Percentiles rank a stretch among this genome's conserved stretches.
phyloP scores from a whole-genome alignment of 2,329 filamentous ascomycete genomes.

The Fusarium chuoi region DNA sequence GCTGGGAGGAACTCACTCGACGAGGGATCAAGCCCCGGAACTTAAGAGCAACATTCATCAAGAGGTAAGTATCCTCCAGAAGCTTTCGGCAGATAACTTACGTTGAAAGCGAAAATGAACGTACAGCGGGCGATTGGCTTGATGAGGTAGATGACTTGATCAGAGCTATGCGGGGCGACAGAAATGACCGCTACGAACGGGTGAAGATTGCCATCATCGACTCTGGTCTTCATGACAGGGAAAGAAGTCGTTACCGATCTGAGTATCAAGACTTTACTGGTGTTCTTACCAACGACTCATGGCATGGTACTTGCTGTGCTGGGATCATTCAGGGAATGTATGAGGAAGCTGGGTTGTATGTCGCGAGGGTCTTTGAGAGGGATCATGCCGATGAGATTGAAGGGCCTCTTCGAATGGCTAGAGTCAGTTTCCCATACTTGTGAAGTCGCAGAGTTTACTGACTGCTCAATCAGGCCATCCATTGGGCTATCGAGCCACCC shows the following conservation, averaged over 20 bases:
- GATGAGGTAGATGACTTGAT: neutral
- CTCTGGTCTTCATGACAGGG: accelerated
- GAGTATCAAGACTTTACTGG: neutral
- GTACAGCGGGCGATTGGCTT: accelerated
- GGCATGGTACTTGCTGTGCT: neutral
- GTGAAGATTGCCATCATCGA: neutral
- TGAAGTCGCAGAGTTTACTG: accelerated
- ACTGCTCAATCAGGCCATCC: accelerated
- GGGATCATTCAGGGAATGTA: accelerated
- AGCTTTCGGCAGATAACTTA: accelerated
- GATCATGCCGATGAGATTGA: accelerated
- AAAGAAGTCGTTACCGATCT: accelerated
- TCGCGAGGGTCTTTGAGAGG: neutral
- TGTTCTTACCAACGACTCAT: accelerated
- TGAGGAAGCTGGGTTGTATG: accelerated
- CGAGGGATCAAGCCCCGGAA: accelerated
- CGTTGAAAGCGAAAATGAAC: accelerated
- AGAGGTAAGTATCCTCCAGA: accelerated
- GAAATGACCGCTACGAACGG: accelerated
- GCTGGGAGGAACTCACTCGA: neutral
- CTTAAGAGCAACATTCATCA: accelerated
- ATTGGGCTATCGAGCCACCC: neutral
- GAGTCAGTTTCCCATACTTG: neutral
- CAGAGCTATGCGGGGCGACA: accelerated
- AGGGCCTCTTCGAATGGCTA: accelerated